Base-by-base conservation (phyloP, 192 early-diverging fungal species). In the Podila epigama region DNA sequence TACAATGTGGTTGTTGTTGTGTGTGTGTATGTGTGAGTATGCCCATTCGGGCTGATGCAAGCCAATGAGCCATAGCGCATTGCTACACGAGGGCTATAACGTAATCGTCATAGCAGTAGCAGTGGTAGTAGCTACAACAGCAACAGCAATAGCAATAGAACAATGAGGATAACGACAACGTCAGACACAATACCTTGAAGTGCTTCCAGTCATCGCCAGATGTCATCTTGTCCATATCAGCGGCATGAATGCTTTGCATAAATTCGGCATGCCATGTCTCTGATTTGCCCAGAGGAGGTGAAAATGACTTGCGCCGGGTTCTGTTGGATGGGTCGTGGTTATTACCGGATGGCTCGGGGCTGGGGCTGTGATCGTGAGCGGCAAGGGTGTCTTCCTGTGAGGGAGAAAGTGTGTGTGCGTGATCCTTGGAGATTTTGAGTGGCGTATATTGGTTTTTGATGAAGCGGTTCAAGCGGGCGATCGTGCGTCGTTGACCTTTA, bases 401-500 rank as follows among this genome's bases (percentile, higher is more conserved):
- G 3, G 50, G 35, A 7, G 22, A 27, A 4, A n/a, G n/a, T n/a
- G 70, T 61, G 39, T 75, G 64, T 18, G 66, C 71, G 27, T 65
- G 71, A 11, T 75, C 71, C 18, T 64, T 51, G 5, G 71, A 67
- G 58, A 77, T 77, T 28, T 77, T 68, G n/a, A 63, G 60, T 29
- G 73, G 73, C 4, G 68, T 56, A 37, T 77, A 77, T 32, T 77
- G 66, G 16, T 82, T 82, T 40, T 79, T 75, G 29, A 92, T 68
- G 59, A 79, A 90, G 20, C 84, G 86, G 51, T 85, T 82, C 33
- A 92, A 66, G 67, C 91, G 89, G 51, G 82, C 83, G 0, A 92
- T 53, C 6, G 88, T 79, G 56, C 91, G 87, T 54, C 87, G 79
- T 52, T 93, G 91, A 15, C 88, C 82, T 66, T 92, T 91, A 18